Percentiles rank a stretch among this genome's conserved stretches.
Conservation (phyloP, 495 filamentous ascomycete genomes). For the Penicillium goetzii region DNA sequence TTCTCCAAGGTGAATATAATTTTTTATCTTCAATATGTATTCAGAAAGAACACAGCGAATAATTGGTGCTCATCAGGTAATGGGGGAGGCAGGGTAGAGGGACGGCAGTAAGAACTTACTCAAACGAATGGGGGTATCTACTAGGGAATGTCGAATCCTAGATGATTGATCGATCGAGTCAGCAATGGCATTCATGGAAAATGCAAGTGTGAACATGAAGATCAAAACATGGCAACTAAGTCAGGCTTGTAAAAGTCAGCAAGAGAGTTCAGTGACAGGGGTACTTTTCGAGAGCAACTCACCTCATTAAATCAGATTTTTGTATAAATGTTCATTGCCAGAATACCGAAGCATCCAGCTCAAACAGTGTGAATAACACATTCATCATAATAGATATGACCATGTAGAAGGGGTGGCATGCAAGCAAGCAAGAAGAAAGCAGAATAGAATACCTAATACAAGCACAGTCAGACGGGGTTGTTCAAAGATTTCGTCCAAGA, state of each 20-base stretch:
- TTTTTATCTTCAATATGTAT: conserved; percentile 69
- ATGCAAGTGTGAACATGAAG: conserved; percentile 33
- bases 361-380: conserved; percentile 98
- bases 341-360: conserved; percentile 60
- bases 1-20: conserved; percentile 90
- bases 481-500: conserved; percentile 16
- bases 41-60: conserved; percentile 84
- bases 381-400: conserved; percentile 68
- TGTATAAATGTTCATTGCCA: conserved; percentile 80
- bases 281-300: conserved; percentile 33
- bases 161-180: conserved; percentile 32
- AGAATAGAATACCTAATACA: conserved; percentile 38
- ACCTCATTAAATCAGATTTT: conserved; percentile 99
- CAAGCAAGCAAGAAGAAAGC: conserved; percentile 16
- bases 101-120: conserved; percentile 33
- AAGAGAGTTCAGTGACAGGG: conserved; percentile 7
- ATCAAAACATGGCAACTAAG: conserved; percentile 46
- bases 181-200: conserved; percentile 37
- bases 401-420: conserved; percentile 36
- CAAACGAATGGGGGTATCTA: conserved; percentile 15
- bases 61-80: conserved; percentile 70
- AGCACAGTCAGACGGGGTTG: conserved; percentile 23
- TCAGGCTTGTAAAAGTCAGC: conserved; percentile 56
- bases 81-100: background rate
- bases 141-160: conserved; percentile 26